These are phyloP conservation scores for Xylariales sp. DNA, from an alignment of 2,329 filamentous ascomycete genomes.

Conservation along the genomic window DNA sequence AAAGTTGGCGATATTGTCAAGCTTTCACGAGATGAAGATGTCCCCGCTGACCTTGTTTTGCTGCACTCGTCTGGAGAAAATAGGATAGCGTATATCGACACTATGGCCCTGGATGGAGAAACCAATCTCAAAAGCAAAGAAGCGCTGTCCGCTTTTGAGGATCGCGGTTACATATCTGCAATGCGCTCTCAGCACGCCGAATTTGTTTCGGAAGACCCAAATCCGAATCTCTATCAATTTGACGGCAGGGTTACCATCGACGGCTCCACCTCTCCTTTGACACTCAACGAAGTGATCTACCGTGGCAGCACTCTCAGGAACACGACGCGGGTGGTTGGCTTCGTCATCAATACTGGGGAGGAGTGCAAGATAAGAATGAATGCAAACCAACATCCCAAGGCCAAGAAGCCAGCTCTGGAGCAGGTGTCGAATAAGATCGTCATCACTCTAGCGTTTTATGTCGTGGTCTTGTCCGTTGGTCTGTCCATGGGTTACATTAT, in stretches of 20 bases:
- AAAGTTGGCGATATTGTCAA: constrained; percentile 68
- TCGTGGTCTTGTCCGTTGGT: constrained; percentile 72
- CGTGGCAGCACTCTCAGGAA: constrained; percentile 81
- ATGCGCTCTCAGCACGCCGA: constrained; percentile 54
- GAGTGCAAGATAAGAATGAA: constrained; percentile 94
- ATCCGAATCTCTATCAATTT: constrained; percentile 72
- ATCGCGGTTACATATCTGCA: constrained; percentile 50
- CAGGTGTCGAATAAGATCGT: constrained; percentile 76
- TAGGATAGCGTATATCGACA: constrained; percentile 77
- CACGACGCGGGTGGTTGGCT: constrained; percentile 63
- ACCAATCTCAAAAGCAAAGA: constrained; percentile 79
- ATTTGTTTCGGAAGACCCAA: constrained; percentile 72
- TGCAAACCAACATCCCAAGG: constrained; percentile 79
- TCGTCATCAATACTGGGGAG: constrained; percentile 86
- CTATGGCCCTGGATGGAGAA: constrained; percentile 80
- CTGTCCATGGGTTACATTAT: constrained; percentile 78
- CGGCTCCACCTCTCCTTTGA: constrained; percentile 62
- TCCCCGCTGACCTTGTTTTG: constrained; percentile 80
- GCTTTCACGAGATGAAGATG: constrained; percentile 67
- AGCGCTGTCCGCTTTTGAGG: constrained; percentile 55
- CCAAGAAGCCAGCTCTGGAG: constrained; percentile 78
- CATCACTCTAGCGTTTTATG: constrained; percentile 73
- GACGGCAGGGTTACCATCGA: constrained; percentile 62
- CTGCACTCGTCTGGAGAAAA: constrained; percentile 75
- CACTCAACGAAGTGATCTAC: constrained; percentile 78